Evolutionary conservation across 1,284 basidiomycete species (phyloP).

Genomic region (Naganishia albida): DNA sequence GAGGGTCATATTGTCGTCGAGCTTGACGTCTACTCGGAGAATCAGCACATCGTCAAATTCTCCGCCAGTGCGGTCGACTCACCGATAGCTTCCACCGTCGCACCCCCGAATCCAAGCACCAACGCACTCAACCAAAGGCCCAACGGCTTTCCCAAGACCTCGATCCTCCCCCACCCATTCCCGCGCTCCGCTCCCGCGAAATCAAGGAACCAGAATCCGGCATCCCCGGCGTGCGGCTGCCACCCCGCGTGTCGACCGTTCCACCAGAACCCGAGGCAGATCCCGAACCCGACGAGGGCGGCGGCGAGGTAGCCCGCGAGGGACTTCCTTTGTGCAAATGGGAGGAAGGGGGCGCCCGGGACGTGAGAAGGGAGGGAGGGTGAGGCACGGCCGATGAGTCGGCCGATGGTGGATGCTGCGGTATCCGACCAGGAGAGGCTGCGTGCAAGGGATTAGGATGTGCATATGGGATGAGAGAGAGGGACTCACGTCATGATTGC

Average conservation of each 20-base stretch:
- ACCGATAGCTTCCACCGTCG: constrained; percentile 81
- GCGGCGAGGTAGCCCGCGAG: constrained; percentile 89
- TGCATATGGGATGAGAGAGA: neutral
- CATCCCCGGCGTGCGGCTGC: constrained; percentile 35
- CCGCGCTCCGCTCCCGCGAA: constrained; percentile 27
- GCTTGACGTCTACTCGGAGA: constrained; percentile 67
- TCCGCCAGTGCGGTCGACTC: constrained; percentile 43
- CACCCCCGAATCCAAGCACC: constrained; percentile 74
- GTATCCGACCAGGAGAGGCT: constrained; percentile 98
- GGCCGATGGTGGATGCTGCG: constrained; percentile 87
- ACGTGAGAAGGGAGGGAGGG: constrained; percentile 68
- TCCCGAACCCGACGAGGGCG: constrained; percentile 69
- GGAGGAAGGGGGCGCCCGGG: constrained; percentile 44
- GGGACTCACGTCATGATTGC: constrained; percentile 79
- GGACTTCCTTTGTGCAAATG: constrained; percentile 55
- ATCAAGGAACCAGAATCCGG: constrained; percentile 34
- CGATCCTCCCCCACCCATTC: constrained; percentile 31
- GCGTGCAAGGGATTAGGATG: constrained; percentile 45
- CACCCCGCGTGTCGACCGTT: constrained; percentile 20
- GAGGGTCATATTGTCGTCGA: constrained; percentile 92
- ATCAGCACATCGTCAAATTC: neutral
- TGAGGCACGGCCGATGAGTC: constrained; percentile 76
- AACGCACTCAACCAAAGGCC: constrained; percentile 64
- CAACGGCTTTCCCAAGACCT: constrained; percentile 35
- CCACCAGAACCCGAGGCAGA: constrained; percentile 59